Evolutionary conservation across 208 protist species (phyloP), one percentile per base, ranked within the genome.

Genomic region (Leishmania tarentolae): DNA sequence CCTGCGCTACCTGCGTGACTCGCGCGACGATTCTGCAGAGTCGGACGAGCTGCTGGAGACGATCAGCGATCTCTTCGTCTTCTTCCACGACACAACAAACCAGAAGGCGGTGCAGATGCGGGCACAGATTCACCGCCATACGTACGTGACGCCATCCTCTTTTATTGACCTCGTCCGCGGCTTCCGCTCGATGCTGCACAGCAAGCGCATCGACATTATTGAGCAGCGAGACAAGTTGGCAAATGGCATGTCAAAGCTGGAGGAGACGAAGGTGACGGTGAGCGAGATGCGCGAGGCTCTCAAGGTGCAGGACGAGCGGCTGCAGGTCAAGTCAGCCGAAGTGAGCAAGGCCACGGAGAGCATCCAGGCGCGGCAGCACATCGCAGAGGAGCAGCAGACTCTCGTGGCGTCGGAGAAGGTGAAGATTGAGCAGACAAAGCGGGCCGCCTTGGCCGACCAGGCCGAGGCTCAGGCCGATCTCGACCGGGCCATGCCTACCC

Each of bases 61-160:
- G 15, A 94, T 99, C 56, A 87, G 94, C 42, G 91, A 98, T 71
- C 86, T 99, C 53, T 99, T 99, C 83, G 98, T 99, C 28, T 88
- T 88, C 71, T 93, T 98, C 86, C 99, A 99, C 86, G 85, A 90
- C 71, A 97, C 93, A 11, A 99, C 98, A n/a, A 92, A 92, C 80
- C 83, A 87, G 50, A 79, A 66, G 50, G 98, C 97, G n/a, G 57
- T 80, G 57, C 90, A 94, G 81, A 99, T 99, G 99, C 81, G 90
- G 46, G 91, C 91, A 76, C 96, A 99, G 84, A 90, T 99, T 46
- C 93, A 97, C 78, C 88, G 99, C 31, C 89, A 98, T 86, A 99
- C 99, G 87, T 99, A 99, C 90, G 98, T 99, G 47, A 99, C 99
- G 31, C 99, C 99, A n/a, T 99, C 98, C 40, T 99, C 97, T 56